Conservation (phyloP, 73 alveolate species). For the Blepharisma japonicum region DNA sequence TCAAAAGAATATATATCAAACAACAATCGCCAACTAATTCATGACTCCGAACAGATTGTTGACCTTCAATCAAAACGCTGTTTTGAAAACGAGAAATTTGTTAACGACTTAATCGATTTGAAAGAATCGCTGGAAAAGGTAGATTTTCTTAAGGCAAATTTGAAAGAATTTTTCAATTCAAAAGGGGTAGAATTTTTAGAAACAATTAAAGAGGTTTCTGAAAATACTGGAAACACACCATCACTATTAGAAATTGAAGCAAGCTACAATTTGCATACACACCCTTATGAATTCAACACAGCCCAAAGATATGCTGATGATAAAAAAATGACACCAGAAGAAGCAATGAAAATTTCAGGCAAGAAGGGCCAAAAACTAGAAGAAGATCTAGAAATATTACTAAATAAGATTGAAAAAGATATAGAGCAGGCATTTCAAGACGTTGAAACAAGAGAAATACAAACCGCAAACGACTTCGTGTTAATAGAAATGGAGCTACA, state of each 20-base stretch:
- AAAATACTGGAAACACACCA: too few relatives aligned
- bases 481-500: not conserved
- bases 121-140: too few relatives aligned
- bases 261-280: not conserved
- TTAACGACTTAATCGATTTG: too few relatives aligned
- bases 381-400: not conserved
- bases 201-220: too few relatives aligned
- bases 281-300: slow-evolving; percentile 4
- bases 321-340: not conserved
- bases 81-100: too few relatives aligned
- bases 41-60: too few relatives aligned
- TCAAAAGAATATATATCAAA: too few relatives aligned
- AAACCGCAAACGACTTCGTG: not conserved
- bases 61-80: too few relatives aligned
- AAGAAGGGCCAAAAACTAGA: not conserved
- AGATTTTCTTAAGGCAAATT: too few relatives aligned
- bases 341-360: not conserved
- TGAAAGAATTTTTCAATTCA: too few relatives aligned
- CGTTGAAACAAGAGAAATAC: not conserved
- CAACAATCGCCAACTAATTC: too few relatives aligned
- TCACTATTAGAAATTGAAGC: not conserved
- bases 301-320: slow-evolving; percentile 12
- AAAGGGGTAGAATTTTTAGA: too few relatives aligned
- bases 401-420: not conserved
- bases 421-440: not conserved